Conservation (phyloP, 352 stramenopile genomes). For the Globisporangium barbulae region DNA sequence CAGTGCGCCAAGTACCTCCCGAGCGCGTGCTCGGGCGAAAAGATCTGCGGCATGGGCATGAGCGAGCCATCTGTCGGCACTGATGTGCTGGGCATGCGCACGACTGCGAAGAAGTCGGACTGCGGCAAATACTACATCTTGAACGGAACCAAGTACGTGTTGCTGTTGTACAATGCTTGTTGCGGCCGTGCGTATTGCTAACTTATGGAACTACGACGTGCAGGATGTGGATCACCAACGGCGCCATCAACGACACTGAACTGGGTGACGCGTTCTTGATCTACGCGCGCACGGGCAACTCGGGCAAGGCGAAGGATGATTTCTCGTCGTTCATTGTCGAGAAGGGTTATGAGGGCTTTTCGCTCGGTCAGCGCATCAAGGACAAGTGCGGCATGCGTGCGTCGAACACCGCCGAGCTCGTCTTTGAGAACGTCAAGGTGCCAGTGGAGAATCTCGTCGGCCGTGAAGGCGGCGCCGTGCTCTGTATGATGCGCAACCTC, state of each 20-base stretch:
- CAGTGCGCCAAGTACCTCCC: conserved; percentile 91
- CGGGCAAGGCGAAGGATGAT: conserved; percentile 81
- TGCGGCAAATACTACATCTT: conserved; percentile 90
- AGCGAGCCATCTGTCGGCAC: conserved; percentile 96
- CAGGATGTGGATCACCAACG: conserved; percentile 99
- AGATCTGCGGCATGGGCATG: conserved; percentile 99
- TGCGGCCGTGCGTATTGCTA: not conserved
- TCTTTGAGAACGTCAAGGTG: conserved; percentile 97
- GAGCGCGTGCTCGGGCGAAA: conserved; percentile 87
- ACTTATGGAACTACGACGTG: not conserved
- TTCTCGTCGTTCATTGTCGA: conserved; percentile 98
- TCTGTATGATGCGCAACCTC: conserved; percentile 97
- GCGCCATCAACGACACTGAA: conserved; percentile 92
- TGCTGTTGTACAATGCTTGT: not conserved
- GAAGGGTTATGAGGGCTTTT: conserved; percentile 96
- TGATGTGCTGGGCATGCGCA: conserved; percentile 95
- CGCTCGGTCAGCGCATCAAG: conserved; percentile 96
- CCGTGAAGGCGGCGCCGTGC: conserved; percentile 62
- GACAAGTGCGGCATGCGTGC: conserved; percentile 98
- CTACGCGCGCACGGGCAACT: conserved; percentile 94
- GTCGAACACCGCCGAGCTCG: conserved; percentile 97
- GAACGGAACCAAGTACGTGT: conserved; percentile 77
- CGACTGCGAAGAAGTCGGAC: conserved; percentile 86
- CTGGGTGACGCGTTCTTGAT: conserved; percentile 98
- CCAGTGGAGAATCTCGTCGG: conserved; percentile 93